phyloP scores from a whole-genome alignment of 805 yeast genomes.

The Candida verbasci region DNA sequence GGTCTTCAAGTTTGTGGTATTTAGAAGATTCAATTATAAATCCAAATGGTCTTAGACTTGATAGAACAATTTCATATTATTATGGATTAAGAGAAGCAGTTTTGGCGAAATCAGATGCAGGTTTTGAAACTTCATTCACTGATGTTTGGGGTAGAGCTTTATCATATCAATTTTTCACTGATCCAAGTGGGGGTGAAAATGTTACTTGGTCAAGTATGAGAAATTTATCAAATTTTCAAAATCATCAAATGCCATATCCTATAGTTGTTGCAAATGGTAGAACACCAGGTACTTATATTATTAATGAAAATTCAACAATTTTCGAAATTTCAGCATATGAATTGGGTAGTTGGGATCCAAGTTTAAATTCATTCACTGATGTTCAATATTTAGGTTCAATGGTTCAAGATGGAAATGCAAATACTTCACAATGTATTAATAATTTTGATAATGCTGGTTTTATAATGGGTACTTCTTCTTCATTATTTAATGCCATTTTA shows the following conservation, averaged over 20 bases:
- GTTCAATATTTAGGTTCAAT: conserved; percentile 32
- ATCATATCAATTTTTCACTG: conserved; percentile 79
- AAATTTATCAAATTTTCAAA: conserved; percentile 19
- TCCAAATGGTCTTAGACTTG: conserved; percentile 34
- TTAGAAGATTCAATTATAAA: conserved; percentile 19
- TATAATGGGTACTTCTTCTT: conserved; percentile 36
- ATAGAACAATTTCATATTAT: conserved; percentile 48
- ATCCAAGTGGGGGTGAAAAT: conserved; percentile 34
- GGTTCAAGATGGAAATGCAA: conserved; percentile 28
- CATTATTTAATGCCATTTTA: conserved; percentile 43
- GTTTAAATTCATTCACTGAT: conserved; percentile 35
- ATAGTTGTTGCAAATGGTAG: conserved; percentile 33
- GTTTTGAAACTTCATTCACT: conserved; percentile 62
- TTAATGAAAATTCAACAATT: conserved; percentile 33
- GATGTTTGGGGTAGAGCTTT: conserved; percentile 89
- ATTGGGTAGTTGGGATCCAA: conserved; percentile 38
- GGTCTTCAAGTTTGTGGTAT: conserved; percentile 28
- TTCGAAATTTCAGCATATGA: conserved; percentile 40
- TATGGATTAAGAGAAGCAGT: conserved; percentile 44
- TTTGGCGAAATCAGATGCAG: conserved; percentile 43
- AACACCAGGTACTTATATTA: conserved; percentile 25
- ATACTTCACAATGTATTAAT: conserved; percentile 22
- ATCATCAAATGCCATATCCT: conserved; percentile 41
- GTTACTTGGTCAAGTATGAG: conserved; percentile 33
- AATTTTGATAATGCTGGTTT: conserved; percentile 40